A percentile compares a stretch with the other conserved stretches of the same genome.
These are phyloP conservation scores for Talaromyces piceae DNA, from an alignment of 2,329 filamentous ascomycete species.

Conservation along the genomic window DNA sequence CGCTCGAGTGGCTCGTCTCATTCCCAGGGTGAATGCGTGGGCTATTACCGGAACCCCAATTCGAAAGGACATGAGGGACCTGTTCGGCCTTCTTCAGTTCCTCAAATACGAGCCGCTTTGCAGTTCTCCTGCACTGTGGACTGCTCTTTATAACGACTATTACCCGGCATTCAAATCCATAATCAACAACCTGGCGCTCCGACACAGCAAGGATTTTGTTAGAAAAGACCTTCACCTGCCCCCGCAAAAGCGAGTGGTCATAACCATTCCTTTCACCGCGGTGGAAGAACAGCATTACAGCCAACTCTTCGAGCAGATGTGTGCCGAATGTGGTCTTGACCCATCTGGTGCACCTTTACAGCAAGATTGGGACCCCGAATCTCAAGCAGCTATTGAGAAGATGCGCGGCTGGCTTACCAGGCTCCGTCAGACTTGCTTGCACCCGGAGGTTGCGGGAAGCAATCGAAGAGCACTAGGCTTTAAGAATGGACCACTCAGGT, in stretches of 20 bases:
- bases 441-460: slow-evolving; percentile 69
- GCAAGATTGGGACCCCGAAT: slow-evolving; percentile 59
- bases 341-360: slow-evolving; percentile 54
- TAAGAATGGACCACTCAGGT: slow-evolving; percentile 62
- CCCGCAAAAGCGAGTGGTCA: slow-evolving; percentile 74
- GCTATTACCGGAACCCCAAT: slow-evolving; percentile 87
- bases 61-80: slow-evolving; percentile 67
- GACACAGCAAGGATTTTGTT: slow-evolving; percentile 78
- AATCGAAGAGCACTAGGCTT: slow-evolving; percentile 59
- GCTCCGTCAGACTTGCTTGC: slow-evolving; percentile 74
- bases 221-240: slow-evolving; percentile 73
- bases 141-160: slow-evolving; percentile 54
- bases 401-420: slow-evolving; percentile 76
- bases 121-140: slow-evolving; percentile 58
- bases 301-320: slow-evolving; percentile 68
- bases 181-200: slow-evolving; percentile 64
- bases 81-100: slow-evolving; percentile 75
- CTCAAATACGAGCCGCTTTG: slow-evolving; percentile 71
- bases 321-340: slow-evolving; percentile 59
- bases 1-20: slow-evolving; percentile 67
- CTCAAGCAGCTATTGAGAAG: slow-evolving; percentile 49
- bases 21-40: slow-evolving; percentile 85
- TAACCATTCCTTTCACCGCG: slow-evolving; percentile 82
- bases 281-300: slow-evolving; percentile 88
- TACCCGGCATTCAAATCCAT: slow-evolving; percentile 59